Conservation (phyloP, 306 rosid species). For the Dalbergia cultrata region DNA sequence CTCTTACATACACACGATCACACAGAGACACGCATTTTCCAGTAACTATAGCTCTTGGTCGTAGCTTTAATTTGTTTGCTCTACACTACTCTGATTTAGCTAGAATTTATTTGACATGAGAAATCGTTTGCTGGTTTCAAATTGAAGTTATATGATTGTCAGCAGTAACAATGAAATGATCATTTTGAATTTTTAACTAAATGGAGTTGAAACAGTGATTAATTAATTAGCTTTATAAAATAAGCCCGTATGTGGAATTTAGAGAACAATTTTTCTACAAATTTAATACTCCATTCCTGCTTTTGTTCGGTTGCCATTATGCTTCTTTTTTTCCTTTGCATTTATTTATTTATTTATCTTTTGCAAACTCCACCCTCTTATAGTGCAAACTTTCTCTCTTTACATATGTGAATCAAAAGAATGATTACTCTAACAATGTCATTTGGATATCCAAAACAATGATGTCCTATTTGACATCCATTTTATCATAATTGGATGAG, state of each 20-base stretch:
- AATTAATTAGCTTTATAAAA: background rate
- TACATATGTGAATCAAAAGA: background rate
- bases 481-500: no score
- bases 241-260: no score
- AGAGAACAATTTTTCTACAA: no score
- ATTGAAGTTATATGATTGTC: no score
- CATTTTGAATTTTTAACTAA: background rate
- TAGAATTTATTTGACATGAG: no score
- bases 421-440: no score
- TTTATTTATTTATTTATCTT: background rate
- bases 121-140: no score
- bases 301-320: background rate
- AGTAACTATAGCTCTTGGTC: background rate
- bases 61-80: background rate
- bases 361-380: no score
- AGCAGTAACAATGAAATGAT: background rate
- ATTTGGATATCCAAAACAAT: no score
- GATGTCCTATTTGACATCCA: no score
- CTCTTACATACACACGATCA: background rate
- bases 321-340: background rate
- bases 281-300: background rate
- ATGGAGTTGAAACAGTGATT: background rate
- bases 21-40: background rate
- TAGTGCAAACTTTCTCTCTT: background rate
- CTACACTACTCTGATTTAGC: background rate